A percentile compares a stretch with the other conserved stretches of the same genome.
These are phyloP conservation scores for Sanghuangporus sanghuang DNA, from an alignment of 1,284 basidiomycete genomes.

Conservation along the genomic window DNA sequence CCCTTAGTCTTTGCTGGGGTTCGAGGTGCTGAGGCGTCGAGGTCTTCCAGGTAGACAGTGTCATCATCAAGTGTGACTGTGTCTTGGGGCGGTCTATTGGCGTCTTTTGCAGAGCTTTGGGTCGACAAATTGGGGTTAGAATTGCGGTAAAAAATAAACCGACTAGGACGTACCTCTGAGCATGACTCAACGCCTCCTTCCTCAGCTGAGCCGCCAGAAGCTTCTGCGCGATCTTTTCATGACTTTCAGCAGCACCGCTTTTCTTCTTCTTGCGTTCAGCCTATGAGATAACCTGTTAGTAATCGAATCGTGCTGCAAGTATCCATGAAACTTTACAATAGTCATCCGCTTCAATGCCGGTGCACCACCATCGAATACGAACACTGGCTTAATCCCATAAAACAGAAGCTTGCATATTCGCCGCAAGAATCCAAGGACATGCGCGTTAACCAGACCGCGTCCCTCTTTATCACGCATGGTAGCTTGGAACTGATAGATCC, in stretches of 20 bases:
- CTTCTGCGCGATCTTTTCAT: conserved; percentile 83
- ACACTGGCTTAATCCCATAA: conserved; percentile 95
- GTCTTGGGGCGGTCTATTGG: conserved; percentile 38
- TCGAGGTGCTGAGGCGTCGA: conserved; percentile 59
- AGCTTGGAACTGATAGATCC: conserved; percentile 98
- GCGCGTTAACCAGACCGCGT: conserved; percentile 85
- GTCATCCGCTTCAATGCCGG: conserved; percentile 84
- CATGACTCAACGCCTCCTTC: conserved; percentile 80
- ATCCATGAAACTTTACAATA: conserved; percentile 54
- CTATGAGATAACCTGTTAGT: conserved; percentile 34
- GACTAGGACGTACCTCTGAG: conserved; percentile 40
- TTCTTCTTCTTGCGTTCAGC: conserved; percentile 85
- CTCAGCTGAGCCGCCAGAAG: conserved; percentile 93
- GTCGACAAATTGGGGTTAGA: neutral
- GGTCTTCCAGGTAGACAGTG: conserved; percentile 82
- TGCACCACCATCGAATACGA: conserved; percentile 95
- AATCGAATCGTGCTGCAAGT: neutral
- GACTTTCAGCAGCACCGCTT: conserved; percentile 78
- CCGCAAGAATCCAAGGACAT: conserved; percentile 90
- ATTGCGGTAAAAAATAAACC: conserved; percentile 14
- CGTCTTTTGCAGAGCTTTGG: conserved; percentile 29
- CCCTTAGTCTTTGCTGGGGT: conserved; percentile 30
- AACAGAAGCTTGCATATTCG: conserved; percentile 94
- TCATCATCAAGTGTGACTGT: conserved; percentile 54
- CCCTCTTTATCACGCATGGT: conserved; percentile 99